Evolutionary conservation across 2,329 filamentous ascomycete species (phyloP), one percentile per base, ranked within the genome.

Genomic region (Aspergillus versicolor): DNA sequence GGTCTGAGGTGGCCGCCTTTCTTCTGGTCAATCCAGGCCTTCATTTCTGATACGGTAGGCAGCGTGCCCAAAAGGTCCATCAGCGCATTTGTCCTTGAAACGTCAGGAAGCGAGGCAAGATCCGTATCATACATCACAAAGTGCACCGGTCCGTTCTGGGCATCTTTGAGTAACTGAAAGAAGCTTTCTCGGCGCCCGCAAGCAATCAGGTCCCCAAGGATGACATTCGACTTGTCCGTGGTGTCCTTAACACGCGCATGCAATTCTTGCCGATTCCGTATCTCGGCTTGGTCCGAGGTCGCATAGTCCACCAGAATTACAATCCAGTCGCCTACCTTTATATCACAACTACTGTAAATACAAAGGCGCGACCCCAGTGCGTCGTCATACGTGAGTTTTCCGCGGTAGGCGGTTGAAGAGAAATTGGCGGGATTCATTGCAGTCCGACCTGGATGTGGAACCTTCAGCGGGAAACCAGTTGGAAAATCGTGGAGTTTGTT

Each of bases 261-360:
- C 43, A 60, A 11, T 40, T 57, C 52, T 15, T 21, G 13, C 21
- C 11, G 3, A 8, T 13, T 13, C 8, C 13, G n/a, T 32, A 8
- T 12, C 21, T 13, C 34, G 9, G 17, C 27, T 21, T 21, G 8
- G 17, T 30, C 13, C 17, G 19, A 5, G 12, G 30, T 17, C 8
- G 5, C 37, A 32, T 17, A 24, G 11, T 30, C 17, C 11, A 42
- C 15, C 7, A 66, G 62, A 19, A 82, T 66, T 12, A 73, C 65
- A 37, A 87, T 75, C 84, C 84, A 87, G 56, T 82, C 79, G 11
- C 82, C 82, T 7, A 63, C 65, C 32, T 69, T 72, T 8, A 86
- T 62, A 52, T 76, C 65, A 56, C 70, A 49, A 41, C 53, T 42
- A 57, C 52, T 45, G 42, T 48, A 17, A 52, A 81, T 78, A 24